Conservation (phyloP, 352 stramenopile species). For the Phytopythium ostracodes region DNA sequence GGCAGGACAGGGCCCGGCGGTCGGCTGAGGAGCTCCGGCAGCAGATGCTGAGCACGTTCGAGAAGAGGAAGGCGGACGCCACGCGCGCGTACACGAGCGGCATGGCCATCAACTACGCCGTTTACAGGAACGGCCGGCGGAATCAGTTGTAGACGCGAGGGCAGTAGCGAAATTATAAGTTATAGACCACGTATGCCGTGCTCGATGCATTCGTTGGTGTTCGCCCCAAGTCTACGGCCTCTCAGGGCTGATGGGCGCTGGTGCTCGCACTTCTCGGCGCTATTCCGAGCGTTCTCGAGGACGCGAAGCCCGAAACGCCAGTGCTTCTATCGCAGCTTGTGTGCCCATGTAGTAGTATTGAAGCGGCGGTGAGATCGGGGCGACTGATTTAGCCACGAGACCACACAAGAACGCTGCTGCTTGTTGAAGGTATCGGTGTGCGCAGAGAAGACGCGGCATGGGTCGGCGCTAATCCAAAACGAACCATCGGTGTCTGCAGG, state of each 20-base stretch:
- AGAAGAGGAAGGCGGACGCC: background rate
- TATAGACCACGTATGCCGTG: no score
- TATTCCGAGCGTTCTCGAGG: background rate
- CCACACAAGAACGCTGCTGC: background rate
- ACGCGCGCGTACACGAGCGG: background rate
- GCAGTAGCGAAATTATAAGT: no score
- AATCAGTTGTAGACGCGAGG: background rate
- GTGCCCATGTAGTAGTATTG: background rate
- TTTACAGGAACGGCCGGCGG: background rate
- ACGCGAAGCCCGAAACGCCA: background rate
- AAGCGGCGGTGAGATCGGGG: background rate
- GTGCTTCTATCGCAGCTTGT: background rate
- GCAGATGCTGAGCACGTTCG: slow-evolving; percentile 1
- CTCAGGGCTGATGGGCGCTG: no score
- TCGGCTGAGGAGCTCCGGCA: background rate
- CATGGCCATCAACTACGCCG: slow-evolving; percentile 5
- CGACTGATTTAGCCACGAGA: background rate
- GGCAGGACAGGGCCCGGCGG: background rate
- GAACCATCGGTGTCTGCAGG: background rate
- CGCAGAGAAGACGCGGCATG: background rate
- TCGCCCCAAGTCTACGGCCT: no score
- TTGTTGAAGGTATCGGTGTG: background rate
- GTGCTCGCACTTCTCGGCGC: background rate
- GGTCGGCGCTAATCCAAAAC: background rate
- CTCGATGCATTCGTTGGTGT: no score